Percentiles rank a stretch among this genome's conserved stretches.
These are phyloP conservation scores for Dissophora globulifera DNA, from an alignment of 192 early-diverging fungal species.

Conservation along the genomic window DNA sequence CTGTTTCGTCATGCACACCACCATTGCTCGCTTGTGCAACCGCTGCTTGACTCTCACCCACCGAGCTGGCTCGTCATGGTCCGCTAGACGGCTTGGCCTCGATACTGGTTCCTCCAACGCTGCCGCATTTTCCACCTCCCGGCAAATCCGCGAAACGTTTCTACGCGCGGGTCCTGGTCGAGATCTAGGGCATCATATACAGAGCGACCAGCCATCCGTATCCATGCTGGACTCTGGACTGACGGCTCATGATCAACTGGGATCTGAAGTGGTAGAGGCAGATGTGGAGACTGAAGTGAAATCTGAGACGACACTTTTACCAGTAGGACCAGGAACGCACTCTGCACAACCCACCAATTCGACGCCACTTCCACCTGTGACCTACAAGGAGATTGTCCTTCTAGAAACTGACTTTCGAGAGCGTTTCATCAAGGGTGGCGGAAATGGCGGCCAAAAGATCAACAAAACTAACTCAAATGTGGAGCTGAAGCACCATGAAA, in stretches of 20 bases:
- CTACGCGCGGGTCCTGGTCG: constrained; percentile 28
- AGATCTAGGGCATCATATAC: background rate
- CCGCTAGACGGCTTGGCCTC: background rate
- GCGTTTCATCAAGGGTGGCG: constrained; percentile 79
- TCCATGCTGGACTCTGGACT: too few species aligned
- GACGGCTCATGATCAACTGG: too few species aligned
- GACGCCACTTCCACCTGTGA: background rate
- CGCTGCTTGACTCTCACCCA: constrained; percentile 5
- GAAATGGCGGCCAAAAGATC: constrained; percentile 83
- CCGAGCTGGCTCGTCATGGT: background rate
- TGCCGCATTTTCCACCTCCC: constrained; percentile 8
- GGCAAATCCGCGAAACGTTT: constrained; percentile 32
- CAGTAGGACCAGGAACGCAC: too few species aligned
- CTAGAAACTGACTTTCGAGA: constrained; percentile 78
- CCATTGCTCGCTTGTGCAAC: constrained; percentile 1
- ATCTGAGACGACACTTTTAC: too few species aligned
- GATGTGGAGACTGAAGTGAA: too few species aligned
- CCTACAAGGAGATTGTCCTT: constrained; percentile 62
- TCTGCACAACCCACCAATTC: too few species aligned
- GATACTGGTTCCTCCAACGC: too few species aligned
- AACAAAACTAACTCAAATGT: constrained; percentile 84
- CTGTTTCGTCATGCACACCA: background rate
- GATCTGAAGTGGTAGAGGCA: too few species aligned
- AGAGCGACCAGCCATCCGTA: background rate
- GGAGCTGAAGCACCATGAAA: constrained; percentile 77